Percentiles rank a stretch among this genome's conserved stretches.
Evolutionary conservation across 2,329 filamentous ascomycete species (phyloP).

Genomic region (Penicillium sp.): DNA sequence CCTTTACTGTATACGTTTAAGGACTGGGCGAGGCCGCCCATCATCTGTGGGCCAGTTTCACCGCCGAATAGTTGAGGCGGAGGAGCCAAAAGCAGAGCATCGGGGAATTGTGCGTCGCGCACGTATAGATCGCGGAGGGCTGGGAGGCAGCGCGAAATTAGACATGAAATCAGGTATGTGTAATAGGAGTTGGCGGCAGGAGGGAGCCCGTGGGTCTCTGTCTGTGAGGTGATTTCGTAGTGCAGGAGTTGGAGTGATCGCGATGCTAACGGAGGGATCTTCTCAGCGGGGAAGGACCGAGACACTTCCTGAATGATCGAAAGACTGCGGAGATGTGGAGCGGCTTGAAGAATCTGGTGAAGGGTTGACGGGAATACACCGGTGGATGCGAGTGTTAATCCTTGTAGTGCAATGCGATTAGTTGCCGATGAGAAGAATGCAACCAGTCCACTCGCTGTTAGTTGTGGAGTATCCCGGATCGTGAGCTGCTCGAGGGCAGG

Average conservation of each 20-base stretch:
- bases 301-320: conserved; percentile 58
- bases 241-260: conserved; percentile 69
- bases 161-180: conserved; percentile 78
- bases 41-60: conserved; percentile 26
- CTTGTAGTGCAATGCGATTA: conserved; percentile 61
- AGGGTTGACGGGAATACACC: conserved; percentile 55
- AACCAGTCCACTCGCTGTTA: conserved; percentile 70
- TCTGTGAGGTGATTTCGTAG: conserved; percentile 70
- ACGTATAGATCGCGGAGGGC: conserved; percentile 77
- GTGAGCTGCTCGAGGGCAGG: conserved; percentile 72
- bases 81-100: conserved; percentile 71
- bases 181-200: conserved; percentile 67
- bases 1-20: conserved; percentile 66
- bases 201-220: conserved; percentile 58
- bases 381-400: conserved; percentile 70
- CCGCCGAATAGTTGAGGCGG: conserved; percentile 56
- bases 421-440: conserved; percentile 65
- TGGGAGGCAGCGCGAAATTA: conserved; percentile 73
- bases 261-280: conserved; percentile 65
- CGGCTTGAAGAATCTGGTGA: conserved; percentile 43
- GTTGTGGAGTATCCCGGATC: conserved; percentile 66
- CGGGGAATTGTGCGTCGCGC: conserved; percentile 78
- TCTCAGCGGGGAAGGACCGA: conserved; percentile 56
- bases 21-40: conserved; percentile 51
- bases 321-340: conserved; percentile 47